Base-by-base conservation (phyloP, 1,284 basidiomycete species). In the Malassezia globosa region DNA sequence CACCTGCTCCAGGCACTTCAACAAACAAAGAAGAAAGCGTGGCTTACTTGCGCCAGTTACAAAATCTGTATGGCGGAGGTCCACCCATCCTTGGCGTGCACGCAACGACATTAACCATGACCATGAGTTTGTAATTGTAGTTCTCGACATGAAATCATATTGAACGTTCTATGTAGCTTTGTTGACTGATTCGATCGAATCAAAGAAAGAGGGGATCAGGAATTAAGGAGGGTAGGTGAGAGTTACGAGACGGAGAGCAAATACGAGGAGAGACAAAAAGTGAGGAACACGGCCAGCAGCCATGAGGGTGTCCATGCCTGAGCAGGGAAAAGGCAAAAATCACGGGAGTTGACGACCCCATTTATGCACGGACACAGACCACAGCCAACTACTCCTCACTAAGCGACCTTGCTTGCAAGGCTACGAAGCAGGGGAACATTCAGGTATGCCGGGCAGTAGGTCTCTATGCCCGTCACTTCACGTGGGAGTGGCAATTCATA, bases 401-500 rank as follows among this genome's bases (percentile, higher is more conserved):
- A 70, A 8, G 68, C 66, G 8, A 71, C 68, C 24, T 64, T 59
- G 45, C 61, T 64, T 14, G 66, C 65, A 27, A 71, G 47, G 10
- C 60, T 52, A 29, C 66, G 60, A 26, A 71, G 59, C 2, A 60
- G 62, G 11, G 68, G 68, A 6, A 69, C 68, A 19, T 56, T 52
- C n/a, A 71, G 60, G 46, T 65, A 71, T 2, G 66, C 63, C 8
- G 68, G 68, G 39, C 62, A 64, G 58, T 71, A 71, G 25, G 68
- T 71, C 58, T 71, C 68, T 48, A 71, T 71, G n/a, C 68, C 65
- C 6, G 68, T 71, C 37, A 71, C 68, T 35, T 69, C 63, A 13
- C 68, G 47, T 16, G 68, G 66, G 44, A 69, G 37, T 2, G 68
- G 68, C 25, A 68, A 56, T 52, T 71, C 68, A 53, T 68, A 71